phyloP scores from a whole-genome alignment of 1,284 basidiomycete species.

The Cryptococcus jaspeensis region DNA sequence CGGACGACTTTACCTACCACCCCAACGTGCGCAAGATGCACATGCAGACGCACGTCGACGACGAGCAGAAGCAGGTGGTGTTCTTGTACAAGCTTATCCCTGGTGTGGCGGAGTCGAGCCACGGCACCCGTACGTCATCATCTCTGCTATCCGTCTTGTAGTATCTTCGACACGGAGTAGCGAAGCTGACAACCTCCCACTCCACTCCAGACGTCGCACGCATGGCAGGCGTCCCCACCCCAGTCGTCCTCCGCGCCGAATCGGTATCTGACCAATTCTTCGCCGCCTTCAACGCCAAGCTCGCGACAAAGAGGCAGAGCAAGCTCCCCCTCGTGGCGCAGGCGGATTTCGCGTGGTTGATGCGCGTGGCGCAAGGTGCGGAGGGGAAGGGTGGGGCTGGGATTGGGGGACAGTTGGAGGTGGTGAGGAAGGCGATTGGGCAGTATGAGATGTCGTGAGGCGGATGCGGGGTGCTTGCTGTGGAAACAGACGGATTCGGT shows the following conservation, averaged over 20 bases:
- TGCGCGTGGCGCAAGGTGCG: slow-evolving; percentile 22
- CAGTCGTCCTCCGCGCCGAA: slow-evolving; percentile 76
- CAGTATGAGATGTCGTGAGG: slow-evolving; percentile 15
- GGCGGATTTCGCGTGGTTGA: slow-evolving; percentile 80
- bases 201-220: slow-evolving; percentile 66
- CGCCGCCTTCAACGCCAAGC: slow-evolving; percentile 72
- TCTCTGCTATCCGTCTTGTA: neutral
- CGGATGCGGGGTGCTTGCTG: neutral
- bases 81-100: slow-evolving; percentile 92
- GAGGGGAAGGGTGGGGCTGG: slow-evolving; percentile 7
- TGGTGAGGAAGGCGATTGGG: slow-evolving; percentile 28
- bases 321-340: slow-evolving; percentile 72
- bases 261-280: slow-evolving; percentile 84
- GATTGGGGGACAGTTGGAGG: slow-evolving; percentile 29
- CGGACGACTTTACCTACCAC: slow-evolving; percentile 65
- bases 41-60: slow-evolving; percentile 89
- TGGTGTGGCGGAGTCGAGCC: slow-evolving; percentile 84
- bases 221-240: slow-evolving; percentile 72
- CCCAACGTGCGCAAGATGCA: slow-evolving; percentile 91
- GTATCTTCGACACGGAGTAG: no score
- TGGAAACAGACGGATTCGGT: neutral
- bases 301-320: slow-evolving; percentile 64
- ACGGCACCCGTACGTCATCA: slow-evolving; percentile 66
- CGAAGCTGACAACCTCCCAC: neutral
- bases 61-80: slow-evolving; percentile 74